Percentiles rank a stretch among this genome's conserved stretches.
Evolutionary conservation across 345 rosid genomes (phyloP).

Genomic region (Lumnitzera littorea): DNA sequence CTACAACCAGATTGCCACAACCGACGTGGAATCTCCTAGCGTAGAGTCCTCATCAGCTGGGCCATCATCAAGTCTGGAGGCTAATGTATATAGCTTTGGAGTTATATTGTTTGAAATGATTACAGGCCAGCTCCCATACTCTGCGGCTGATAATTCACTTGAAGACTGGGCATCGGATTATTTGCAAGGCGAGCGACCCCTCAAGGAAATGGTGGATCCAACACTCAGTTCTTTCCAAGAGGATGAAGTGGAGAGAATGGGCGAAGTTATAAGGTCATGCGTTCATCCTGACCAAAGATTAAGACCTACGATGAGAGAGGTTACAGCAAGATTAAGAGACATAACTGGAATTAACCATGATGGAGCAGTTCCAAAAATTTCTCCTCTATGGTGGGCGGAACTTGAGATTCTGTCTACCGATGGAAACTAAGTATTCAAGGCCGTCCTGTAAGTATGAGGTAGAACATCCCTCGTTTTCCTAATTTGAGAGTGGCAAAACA

Average conservation of each 20-base stretch:
- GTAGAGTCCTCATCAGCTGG: constrained; percentile 16
- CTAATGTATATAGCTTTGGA: constrained; percentile 67
- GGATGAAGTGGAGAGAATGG: constrained; percentile 44
- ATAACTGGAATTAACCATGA: constrained; percentile 48
- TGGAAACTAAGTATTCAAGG: constrained; percentile 19
- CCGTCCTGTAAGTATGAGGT: constrained; percentile 9
- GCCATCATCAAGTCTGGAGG: constrained; percentile 18
- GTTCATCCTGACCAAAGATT: constrained; percentile 44
- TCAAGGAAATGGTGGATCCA: constrained; percentile 60
- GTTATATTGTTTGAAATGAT: constrained; percentile 68
- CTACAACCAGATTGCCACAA: constrained; percentile 39
- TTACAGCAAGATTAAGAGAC: constrained; percentile 43
- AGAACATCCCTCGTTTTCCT: constrained; percentile 4
- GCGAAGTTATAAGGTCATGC: constrained; percentile 54
- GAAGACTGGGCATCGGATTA: constrained; percentile 56
- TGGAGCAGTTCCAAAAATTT: constrained; percentile 59
- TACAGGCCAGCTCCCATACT: constrained; percentile 60
- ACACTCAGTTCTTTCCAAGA: constrained; percentile 45
- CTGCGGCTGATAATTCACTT: constrained; percentile 28
- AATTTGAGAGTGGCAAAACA: constrained; percentile 4
- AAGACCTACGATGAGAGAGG: constrained; percentile 56
- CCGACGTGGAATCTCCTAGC: constrained; percentile 25
- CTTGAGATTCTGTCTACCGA: constrained; percentile 69
- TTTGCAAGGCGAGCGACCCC: constrained; percentile 25
- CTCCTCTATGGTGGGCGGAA: constrained; percentile 99